Conservation (phyloP, 179 eudicot genomes). For the Nepenthes alata region DNA sequence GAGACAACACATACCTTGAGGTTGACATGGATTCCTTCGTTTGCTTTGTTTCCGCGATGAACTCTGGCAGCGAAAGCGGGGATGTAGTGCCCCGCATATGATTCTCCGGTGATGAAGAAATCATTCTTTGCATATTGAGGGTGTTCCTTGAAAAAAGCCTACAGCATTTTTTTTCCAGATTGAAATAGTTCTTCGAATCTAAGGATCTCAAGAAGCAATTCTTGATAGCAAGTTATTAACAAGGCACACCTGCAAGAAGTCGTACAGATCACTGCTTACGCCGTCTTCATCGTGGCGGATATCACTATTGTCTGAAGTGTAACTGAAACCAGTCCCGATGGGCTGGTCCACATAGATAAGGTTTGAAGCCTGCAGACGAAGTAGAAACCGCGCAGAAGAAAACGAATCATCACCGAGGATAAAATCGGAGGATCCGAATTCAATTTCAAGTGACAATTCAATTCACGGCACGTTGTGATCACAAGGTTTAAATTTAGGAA, state of each 20-base stretch:
- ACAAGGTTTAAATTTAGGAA: too few species aligned
- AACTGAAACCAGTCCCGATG: slow-evolving; percentile 87
- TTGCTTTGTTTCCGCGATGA: slow-evolving; percentile 66
- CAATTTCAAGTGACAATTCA: too few species aligned
- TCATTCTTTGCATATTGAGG: slow-evolving; percentile 63
- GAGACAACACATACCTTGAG: slow-evolving; percentile 36
- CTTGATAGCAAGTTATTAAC: background rate
- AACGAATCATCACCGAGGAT: too few species aligned
- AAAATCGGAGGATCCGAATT: too few species aligned
- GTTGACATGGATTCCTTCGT: slow-evolving; percentile 61
- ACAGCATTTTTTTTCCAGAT: background rate
- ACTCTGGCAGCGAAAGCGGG: slow-evolving; percentile 88
- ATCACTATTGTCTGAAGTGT: slow-evolving; percentile 43
- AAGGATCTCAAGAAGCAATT: background rate
- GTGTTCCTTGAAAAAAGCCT: slow-evolving; percentile 88
- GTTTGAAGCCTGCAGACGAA: slow-evolving; percentile 48
- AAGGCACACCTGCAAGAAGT: slow-evolving; percentile 65
- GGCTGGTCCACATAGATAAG: slow-evolving; percentile 87
- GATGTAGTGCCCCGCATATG: slow-evolving; percentile 90
- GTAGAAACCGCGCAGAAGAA: too few species aligned
- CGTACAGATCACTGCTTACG: slow-evolving; percentile 74
- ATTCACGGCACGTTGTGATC: too few species aligned
- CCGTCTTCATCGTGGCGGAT: slow-evolving; percentile 59
- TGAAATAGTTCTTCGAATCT: too few species aligned
- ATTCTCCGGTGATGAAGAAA: slow-evolving; percentile 88